phyloP scores from a whole-genome alignment of 2,329 filamentous ascomycete genomes.

The Capronia coronata region DNA sequence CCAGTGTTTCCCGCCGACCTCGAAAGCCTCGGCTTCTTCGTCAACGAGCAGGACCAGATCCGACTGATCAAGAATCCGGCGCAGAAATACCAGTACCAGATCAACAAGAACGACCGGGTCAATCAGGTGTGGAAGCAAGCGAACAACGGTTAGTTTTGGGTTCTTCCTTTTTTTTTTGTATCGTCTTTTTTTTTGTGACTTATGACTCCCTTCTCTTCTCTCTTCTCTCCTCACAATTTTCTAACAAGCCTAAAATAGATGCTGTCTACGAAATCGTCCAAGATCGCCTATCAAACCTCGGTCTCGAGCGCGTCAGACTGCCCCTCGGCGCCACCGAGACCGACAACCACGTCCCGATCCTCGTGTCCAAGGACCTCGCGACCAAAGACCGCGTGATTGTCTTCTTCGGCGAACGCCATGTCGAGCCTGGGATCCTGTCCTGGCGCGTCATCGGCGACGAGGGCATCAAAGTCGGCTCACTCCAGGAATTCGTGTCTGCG shows the following conservation, averaged over 20 bases:
- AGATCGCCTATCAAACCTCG: conserved; percentile 55
- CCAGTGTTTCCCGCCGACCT: conserved; percentile 60
- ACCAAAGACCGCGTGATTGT: conserved; percentile 60
- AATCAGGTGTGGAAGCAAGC: conserved; percentile 69
- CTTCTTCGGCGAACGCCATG: conserved; percentile 63
- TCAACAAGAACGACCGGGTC: conserved; percentile 66
- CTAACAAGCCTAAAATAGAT: conserved; percentile 42
- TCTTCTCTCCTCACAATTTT: no score
- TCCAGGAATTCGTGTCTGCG: conserved; percentile 55
- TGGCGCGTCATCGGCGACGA: conserved; percentile 60
- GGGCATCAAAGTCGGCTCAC: conserved; percentile 64
- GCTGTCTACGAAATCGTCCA: conserved; percentile 57
- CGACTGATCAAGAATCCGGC: conserved; percentile 62
- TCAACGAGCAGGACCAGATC: conserved; percentile 70
- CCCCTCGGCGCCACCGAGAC: conserved; percentile 46
- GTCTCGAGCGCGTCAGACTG: conserved; percentile 55
- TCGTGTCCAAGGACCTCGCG: conserved; percentile 53
- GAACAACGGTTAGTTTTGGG: conserved; percentile 65
- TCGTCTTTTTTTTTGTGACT: no score
- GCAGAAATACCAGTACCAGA: conserved; percentile 66
- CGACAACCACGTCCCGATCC: conserved; percentile 62
- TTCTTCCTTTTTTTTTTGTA: no score
- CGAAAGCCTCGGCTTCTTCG: conserved; percentile 67
- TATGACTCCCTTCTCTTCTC: no score
- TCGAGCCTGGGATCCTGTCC: conserved; percentile 70